Conservation (phyloP, 2,329 filamentous ascomycete genomes). For the Cladosporium austrohemisphaericum region DNA sequence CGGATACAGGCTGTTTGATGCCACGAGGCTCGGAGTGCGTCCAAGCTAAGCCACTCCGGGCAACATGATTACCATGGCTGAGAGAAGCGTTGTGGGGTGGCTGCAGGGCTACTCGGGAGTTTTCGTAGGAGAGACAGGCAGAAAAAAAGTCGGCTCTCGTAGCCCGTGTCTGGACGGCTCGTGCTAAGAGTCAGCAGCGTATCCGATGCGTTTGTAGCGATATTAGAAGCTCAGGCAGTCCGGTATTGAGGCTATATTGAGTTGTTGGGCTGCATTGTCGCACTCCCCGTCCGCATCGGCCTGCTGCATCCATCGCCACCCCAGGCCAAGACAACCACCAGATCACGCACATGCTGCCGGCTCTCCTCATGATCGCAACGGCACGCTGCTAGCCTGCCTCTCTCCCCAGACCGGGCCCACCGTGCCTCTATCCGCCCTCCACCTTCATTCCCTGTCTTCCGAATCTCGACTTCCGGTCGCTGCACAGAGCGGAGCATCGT, state of each 20-base stretch:
- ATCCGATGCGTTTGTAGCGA: slow-evolving; percentile 4
- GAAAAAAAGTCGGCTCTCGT: slow-evolving; percentile 6
- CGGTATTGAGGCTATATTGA: neutral
- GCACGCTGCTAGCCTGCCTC: neutral
- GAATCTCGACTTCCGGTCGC: slow-evolving; percentile 5
- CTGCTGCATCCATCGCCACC: neutral
- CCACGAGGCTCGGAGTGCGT: slow-evolving; percentile 4
- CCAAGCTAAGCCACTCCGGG: neutral
- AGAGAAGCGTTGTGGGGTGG: neutral
- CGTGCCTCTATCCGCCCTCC: neutral
- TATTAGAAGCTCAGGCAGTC: neutral
- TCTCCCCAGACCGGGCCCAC: slow-evolving; percentile 13
- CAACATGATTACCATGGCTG: neutral
- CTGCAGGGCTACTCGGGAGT: slow-evolving; percentile 7
- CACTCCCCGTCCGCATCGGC: neutral
- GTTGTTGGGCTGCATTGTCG: neutral
- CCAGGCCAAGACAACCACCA: slow-evolving; percentile 15
- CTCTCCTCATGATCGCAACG: slow-evolving; percentile 13
- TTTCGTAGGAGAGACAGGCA: slow-evolving; percentile 5
- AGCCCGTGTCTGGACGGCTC: neutral
- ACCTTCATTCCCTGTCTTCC: neutral
- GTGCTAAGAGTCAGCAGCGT: neutral
- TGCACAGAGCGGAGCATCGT: slow-evolving; percentile 12
- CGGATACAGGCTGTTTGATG: neutral
- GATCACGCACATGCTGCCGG: slow-evolving; percentile 10